phyloP scores from a whole-genome alignment of 108 stramenopile genomes.

The Pseudonitzschia multistriata region DNA sequence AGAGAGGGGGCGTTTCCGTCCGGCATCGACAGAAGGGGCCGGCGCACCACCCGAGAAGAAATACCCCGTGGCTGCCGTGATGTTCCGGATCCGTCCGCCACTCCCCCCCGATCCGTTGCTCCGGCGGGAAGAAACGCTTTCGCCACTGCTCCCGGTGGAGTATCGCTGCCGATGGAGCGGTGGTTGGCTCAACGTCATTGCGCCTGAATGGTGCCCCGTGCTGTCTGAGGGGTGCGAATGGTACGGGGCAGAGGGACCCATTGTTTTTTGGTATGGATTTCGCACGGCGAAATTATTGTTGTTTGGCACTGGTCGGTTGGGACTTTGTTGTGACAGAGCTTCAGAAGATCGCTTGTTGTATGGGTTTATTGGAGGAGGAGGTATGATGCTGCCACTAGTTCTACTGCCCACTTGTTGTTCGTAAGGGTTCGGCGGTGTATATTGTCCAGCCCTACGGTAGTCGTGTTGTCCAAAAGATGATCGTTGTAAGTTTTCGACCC shows the following conservation, averaged over 20 bases:
- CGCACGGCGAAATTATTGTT: not conserved
- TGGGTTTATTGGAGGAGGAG: slow-evolving; percentile 14
- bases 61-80: not conserved
- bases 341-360: not conserved
- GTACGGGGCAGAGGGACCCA: not conserved
- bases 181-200: not conserved
- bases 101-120: not conserved
- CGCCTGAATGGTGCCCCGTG: not conserved
- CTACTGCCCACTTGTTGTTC: not conserved
- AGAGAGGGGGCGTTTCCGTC: not conserved
- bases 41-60: slow-evolving; percentile 6
- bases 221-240: not conserved
- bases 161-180: not conserved
- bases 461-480: not conserved
- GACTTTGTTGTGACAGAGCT: not conserved
- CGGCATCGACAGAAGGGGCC: not conserved
- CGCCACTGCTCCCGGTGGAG: slow-evolving; percentile 6
- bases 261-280: slow-evolving; percentile 6
- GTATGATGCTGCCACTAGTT: not conserved
- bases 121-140: not conserved
- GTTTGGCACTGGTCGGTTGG: not conserved
- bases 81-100: slow-evolving; percentile 6
- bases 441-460: not conserved
- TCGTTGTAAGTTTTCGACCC: not conserved
- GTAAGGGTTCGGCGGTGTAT: not conserved